These are phyloP conservation scores for Anastatica hierochuntica DNA, from an alignment of 345 rosid genomes.

Conservation along the genomic window DNA sequence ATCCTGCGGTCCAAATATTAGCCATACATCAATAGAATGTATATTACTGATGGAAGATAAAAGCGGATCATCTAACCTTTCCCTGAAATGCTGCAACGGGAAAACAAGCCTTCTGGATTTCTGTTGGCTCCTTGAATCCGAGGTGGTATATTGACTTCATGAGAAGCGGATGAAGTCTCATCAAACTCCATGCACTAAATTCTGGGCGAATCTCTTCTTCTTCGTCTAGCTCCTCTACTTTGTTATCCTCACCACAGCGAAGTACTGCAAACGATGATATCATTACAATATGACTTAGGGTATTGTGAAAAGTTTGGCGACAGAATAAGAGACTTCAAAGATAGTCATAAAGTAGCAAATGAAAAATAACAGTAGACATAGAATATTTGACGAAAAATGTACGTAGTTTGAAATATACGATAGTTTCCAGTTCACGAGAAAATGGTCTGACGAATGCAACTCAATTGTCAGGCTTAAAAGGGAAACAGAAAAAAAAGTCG, in stretches of 20 bases:
- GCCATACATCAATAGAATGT: conserved; percentile 3
- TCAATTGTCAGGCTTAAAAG: too few species aligned
- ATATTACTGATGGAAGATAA: neutral
- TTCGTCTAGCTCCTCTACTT: conserved; percentile 37
- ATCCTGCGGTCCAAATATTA: conserved; percentile 46
- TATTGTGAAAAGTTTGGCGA: neutral
- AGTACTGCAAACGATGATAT: conserved; percentile 17
- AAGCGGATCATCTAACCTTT: conserved; percentile 44
- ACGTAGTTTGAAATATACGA: neutral
- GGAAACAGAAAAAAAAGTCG: neutral
- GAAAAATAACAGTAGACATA: neutral
- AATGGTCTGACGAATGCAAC: too few species aligned
- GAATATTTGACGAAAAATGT: neutral
- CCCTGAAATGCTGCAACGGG: conserved; percentile 94
- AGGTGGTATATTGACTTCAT: conserved; percentile 66
- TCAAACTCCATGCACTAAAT: conserved; percentile 64
- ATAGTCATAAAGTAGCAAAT: neutral
- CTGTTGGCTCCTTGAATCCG: conserved; percentile 85
- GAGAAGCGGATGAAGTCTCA: conserved; percentile 76
- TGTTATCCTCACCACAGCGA: conserved; percentile 25
- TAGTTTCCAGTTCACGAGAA: too few species aligned
- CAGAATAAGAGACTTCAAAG: conserved; percentile 5
- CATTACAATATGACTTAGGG: neutral
- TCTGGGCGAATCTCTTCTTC: conserved; percentile 40
- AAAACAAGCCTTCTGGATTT: conserved; percentile 83